Conservation (phyloP, 2,329 filamentous ascomycete genomes). For the Epichloe uncinata region DNA sequence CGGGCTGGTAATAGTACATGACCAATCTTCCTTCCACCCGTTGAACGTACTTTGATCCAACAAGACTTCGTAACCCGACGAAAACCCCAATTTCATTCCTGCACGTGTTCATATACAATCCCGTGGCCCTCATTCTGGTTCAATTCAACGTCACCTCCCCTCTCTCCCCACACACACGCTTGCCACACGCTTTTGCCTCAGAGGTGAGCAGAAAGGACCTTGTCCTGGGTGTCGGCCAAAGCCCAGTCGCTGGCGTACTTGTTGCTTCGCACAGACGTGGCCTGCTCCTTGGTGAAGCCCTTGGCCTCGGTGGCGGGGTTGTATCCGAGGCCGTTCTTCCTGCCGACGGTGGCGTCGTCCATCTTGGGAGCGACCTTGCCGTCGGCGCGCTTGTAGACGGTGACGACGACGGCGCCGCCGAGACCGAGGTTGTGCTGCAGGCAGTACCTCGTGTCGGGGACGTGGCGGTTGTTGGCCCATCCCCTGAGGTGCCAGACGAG, state of each 20-base stretch:
- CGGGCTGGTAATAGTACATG: too few relatives aligned
- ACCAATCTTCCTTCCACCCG: too few relatives aligned
- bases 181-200: not conserved
- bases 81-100: too few relatives aligned
- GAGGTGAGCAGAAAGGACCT: conserved; percentile 16
- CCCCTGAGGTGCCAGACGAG: conserved; percentile 90
- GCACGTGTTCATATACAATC: too few relatives aligned
- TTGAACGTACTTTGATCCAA: too few relatives aligned
- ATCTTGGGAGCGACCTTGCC: conserved; percentile 49
- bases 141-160: too few relatives aligned
- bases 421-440: conserved; percentile 90
- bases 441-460: conserved; percentile 54
- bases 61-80: too few relatives aligned
- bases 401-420: conserved; percentile 81
- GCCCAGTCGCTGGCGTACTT: conserved; percentile 57
- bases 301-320: conserved; percentile 85
- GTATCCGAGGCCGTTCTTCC: conserved; percentile 61
- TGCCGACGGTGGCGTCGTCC: conserved; percentile 49
- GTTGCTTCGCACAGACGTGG: conserved; percentile 56
- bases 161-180: not conserved
- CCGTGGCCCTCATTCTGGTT: too few relatives aligned
- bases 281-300: conserved; percentile 73
- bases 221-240: conserved; percentile 46
- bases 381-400: conserved; percentile 77
- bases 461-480: conserved; percentile 82